Base-by-base conservation (phyloP, 345 rosid species). In the Eucalyptus polybractea region DNA sequence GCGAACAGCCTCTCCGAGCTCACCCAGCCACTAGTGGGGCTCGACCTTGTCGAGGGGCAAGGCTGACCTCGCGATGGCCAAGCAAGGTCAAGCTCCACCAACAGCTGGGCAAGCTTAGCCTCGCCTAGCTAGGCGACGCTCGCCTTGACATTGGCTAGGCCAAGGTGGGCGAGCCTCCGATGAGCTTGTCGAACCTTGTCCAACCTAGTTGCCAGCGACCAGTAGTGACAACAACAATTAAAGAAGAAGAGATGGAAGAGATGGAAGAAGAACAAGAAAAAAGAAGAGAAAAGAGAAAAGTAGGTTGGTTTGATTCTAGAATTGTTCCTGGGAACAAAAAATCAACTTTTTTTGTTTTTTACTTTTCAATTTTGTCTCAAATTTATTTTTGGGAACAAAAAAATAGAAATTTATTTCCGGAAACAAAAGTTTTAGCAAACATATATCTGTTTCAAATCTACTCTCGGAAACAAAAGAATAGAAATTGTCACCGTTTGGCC, bases 1-100 rank as follows among this genome's bases (percentile, higher is more conserved):
- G 24, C 5, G 0, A 53, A 7, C 5, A 0, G 2, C 10, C 2
- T 50, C 53, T 6, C 2, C 19, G 0, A 50, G 7, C 53, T 50
- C 1, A 7, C 53, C 7, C 0, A 15, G 1, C 19, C 0, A 0
- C 1, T 0, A 0, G 0, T 0, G 0, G 1, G 3, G 53, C 53
- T 50, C 17, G 0, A 50, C 19, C 19, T 50, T 3, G 0, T 50
- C 19, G 19, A 50, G 53, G 53, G 53, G 19, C 53, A 50, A 33
- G 33, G 33, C 33, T 33, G 33, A 33, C 33, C 33, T 33, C 33
- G 33, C 33, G 33, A 33, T 33, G 33, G 33, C 33, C 33, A 33
- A 33, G 33, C 33, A 33, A 49, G 50, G 50, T 50, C 7, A 1
- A 50, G 53, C 53, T 0, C 51, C 53, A 14, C 7, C 1, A 0